Base-by-base conservation (phyloP, 768 basidiomycete species). In the Trametes punicea region DNA sequence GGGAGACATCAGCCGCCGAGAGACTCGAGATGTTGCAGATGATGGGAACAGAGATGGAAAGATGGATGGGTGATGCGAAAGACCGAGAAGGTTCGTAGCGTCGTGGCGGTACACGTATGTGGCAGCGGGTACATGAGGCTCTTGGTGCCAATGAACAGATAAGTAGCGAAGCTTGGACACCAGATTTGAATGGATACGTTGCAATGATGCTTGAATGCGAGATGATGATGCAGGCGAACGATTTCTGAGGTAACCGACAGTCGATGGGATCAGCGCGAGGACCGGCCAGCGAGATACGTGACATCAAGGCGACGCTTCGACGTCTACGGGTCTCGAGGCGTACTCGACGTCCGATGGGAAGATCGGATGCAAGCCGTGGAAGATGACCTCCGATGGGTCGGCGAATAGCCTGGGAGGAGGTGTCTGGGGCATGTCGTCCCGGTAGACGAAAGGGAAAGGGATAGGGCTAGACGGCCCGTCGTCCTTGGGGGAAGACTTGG, bases 201-300 rank as follows among this genome's bases (percentile, higher is more conserved):
- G 57, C 38, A 29, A n/a, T 41, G 40, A 53, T 46, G 36, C n/a
- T 46, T 30, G 51, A 29, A 55, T 55, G 48, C 48, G 49, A 41
- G 33, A n/a, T 21, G 47, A 23, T 34, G 33, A 54, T 57, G 55
- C 59, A 29, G 55, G 34, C 25, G 51, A 54, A 20, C 33, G 39
- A 29, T 51, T 34, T 48, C 42, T 25, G 34, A 34, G 38, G 26
- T 38, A 23, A 21, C n/a, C 16, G 40, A 33, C 42, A 34, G 39
- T 36, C 11, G 57, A 41, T n/a, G 21, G 25, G 41, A 21, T 18
- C 25, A 30, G 5, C n/a, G 45, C 13, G 49, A 49, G 34, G 44
- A 42, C 45, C 20, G 62, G 67, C 68, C 65, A 30, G 56, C 9
- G 56, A 60, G 65, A 70, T 25, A 47, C 26, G 61, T 62, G 65